Evolutionary conservation across 225 moss, liverwort and hornwort genomes (phyloP), one percentile per base, ranked within the genome.

Genomic region (Thuidium tamariscinum): DNA sequence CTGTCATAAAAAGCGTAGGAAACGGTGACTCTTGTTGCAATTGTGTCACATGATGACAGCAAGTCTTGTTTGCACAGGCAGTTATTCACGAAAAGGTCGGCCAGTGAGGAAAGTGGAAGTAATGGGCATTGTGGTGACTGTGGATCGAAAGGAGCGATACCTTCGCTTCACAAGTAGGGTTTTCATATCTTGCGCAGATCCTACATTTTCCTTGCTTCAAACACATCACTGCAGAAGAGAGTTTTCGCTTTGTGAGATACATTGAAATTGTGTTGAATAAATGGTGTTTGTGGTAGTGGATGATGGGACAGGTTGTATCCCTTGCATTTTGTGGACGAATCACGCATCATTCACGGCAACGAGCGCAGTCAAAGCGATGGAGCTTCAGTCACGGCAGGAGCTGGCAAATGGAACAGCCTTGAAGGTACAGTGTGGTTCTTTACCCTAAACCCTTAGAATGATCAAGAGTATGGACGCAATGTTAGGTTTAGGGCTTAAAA

Each of bases 251-350:
- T 10, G 60, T 44, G 39, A 71, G 51, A 60, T 79, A 16, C 39
- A 36, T 54, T 65, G 83, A 70, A 72, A 46, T 26, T 11, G 15
- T 81, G 21, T 37, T 73, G 49, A 79, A 51, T 17, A 6, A 46
- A 65, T 70, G 51, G 69, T 82, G 75, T 52, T 59, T 63, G 56
- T 86, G 81, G 30, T 89, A 96, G 96, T 96, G 92, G 97, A 97
- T 85, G 97, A 97, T 91, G 97, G 97, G n/a, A 96, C 95, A 84
- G 97, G 96, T 78, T 96, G 97, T 87, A 88, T 96, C 61, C 91
- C 96, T 27, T 97, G 97, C 83, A 91, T 96, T 86, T 88, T 96
- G 83, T 97, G 97, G 97, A 97, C 92, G 69, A 96, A 95, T 87
- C 92, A 95, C 57, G 70, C 89, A 21, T 94, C 88, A 42, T 93